These are phyloP conservation scores for Grosmannia serpens DNA, from an alignment of 2,329 filamentous ascomycete species.

Conservation along the genomic window DNA sequence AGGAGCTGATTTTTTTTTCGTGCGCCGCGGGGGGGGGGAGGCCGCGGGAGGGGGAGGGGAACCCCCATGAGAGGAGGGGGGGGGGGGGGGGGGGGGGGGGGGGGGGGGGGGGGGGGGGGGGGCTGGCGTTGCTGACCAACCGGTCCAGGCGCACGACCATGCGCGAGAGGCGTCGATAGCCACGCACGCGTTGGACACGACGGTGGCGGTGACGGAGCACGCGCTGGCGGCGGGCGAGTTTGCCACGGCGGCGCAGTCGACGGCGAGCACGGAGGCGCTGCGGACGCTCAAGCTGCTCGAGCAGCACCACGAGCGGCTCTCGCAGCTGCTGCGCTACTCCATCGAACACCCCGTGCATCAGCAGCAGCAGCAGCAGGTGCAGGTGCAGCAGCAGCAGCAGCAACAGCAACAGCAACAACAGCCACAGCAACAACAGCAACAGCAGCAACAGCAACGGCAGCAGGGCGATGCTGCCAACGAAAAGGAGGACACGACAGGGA, in stretches of 20 bases:
- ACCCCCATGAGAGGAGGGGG: background rate
- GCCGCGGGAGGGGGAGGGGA: too few relatives aligned
- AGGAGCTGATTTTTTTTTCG: too few relatives aligned
- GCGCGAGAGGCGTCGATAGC: constrained; percentile 73
- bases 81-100: background rate
- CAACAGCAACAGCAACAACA: constrained; percentile 6
- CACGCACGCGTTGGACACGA: constrained; percentile 61
- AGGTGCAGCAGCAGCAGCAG: background rate
- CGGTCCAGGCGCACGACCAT: constrained; percentile 67
- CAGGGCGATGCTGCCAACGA: too few relatives aligned
- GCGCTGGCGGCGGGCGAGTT: constrained; percentile 82
- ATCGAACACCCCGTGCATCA: constrained; percentile 36
- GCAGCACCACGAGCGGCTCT: constrained; percentile 74
- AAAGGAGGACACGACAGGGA: constrained; percentile 11
- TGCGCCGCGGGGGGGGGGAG: too few relatives aligned
- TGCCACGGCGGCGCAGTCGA: constrained; percentile 65
- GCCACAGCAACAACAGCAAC: background rate
- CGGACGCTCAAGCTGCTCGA: constrained; percentile 78
- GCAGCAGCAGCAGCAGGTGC: background rate
- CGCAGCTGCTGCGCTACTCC: constrained; percentile 66
- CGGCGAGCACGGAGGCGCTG: constrained; percentile 58
- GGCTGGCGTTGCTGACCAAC: background rate
- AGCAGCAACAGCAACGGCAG: background rate
- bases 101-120: background rate
- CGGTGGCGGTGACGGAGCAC: constrained; percentile 78